Evolutionary conservation across 176 grass and related monocot genomes (phyloP), one percentile per base, ranked within the genome.

Genomic region (Rhynchospora tenuis): DNA sequence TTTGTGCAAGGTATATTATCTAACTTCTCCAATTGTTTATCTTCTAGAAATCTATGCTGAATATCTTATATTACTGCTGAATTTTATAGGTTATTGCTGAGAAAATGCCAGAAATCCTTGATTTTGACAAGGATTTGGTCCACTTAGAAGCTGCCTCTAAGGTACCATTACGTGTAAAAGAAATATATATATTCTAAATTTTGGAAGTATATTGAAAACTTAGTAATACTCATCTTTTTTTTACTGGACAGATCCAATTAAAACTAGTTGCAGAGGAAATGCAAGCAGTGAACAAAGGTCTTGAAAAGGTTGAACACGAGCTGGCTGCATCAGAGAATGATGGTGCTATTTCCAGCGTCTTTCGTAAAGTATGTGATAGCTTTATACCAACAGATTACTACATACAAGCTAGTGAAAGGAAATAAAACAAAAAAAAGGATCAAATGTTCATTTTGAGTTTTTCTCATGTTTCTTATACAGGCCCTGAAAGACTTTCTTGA

Each of bases 211-310:
- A 83, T 55, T 44, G 14, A 87, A 76, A 26, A 78, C 33, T 64
- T 87, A 57, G 79, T 59, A 54, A 88, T 73, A 72, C 69, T 89
- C 33, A 38, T 87, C 20, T 91, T 81, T 57, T 82, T 65, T 44
- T 91, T 83, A 71, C 26, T 52, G 24, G 59, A 38, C 91, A 98
- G 95, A 93, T 98, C 84, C 95, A 98, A 45, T 87, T 98, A 73
- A 98, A 98, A 79, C 84, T 98, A 72, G 81, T 98, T 74, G 91
- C 92, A 6, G 92, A 98, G 88, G 92, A 98, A 81, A 98, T 95
- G 95, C 95, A 98, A 91, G 95, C 95, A 60, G 90, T 98, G 85
- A 98, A 88, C 82, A 98, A 98, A 87, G 95, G 92, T 84, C 95
- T 98, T 88, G 89, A 95, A 87, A 98, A 98, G 86, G 93, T 98